phyloP scores from a whole-genome alignment of 352 stramenopile genomes.

The Phytophthora pseudosyringae region DNA sequence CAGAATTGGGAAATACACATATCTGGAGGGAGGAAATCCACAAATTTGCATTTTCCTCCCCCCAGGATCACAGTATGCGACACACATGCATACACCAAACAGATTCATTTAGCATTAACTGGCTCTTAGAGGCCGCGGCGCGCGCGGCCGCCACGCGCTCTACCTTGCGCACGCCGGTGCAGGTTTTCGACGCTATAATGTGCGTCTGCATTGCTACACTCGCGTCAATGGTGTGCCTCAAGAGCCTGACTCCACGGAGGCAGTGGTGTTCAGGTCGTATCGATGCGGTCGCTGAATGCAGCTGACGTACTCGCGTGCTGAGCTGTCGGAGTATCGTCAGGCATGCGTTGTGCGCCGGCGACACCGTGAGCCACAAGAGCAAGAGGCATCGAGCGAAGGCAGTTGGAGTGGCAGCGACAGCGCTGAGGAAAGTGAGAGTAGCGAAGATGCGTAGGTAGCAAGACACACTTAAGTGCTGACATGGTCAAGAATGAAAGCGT shows the following conservation, averaged over 20 bases:
- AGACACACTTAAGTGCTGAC: no score
- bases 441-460: neutral
- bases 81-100: no score
- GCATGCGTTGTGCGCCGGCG: neutral
- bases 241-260: neutral
- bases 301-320: neutral
- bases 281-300: neutral
- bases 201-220: neutral
- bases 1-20: no score
- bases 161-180: neutral
- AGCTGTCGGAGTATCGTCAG: neutral
- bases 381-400: neutral
- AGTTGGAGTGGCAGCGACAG: neutral
- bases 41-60: no score
- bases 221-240: neutral
- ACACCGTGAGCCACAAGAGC: neutral
- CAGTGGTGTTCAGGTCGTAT: neutral
- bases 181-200: neutral
- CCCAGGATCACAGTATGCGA: no score
- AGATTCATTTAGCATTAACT: no score
- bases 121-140: no score
- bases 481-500: no score
- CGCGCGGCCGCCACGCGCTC: no score
- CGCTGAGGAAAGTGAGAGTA: neutral
- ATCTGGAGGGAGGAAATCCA: no score